Conservation (phyloP, 495 filamentous ascomycete genomes). For the Tuber indicum region DNA sequence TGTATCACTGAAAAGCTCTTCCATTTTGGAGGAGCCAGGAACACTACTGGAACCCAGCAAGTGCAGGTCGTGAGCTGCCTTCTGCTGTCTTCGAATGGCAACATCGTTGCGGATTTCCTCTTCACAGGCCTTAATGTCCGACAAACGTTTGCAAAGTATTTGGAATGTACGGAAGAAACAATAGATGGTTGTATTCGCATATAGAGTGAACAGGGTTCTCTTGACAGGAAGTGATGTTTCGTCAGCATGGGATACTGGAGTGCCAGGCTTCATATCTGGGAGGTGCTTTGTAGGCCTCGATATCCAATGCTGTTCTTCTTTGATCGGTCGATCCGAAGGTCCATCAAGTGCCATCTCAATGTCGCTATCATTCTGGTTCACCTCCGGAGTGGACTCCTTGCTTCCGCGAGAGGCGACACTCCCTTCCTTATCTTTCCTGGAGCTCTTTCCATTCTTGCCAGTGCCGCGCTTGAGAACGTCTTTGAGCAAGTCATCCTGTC, state of each 20-base stretch:
- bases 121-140: slow-evolving; percentile 71
- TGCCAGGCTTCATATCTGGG: slow-evolving; percentile 40
- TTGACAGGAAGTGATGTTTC: slow-evolving; percentile 70
- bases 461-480: slow-evolving; percentile 73
- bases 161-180: slow-evolving; percentile 91
- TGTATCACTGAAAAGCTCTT: slow-evolving; percentile 71
- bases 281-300: slow-evolving; percentile 49
- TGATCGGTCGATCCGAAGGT: slow-evolving; percentile 46
- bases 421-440: slow-evolving; percentile 63
- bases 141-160: slow-evolving; percentile 74
- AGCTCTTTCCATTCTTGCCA: slow-evolving; percentile 57
- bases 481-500: slow-evolving; percentile 58
- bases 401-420: slow-evolving; percentile 58
- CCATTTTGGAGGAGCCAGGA: slow-evolving; percentile 60
- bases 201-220: slow-evolving; percentile 74
- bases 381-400: slow-evolving; percentile 79
- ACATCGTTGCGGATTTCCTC: slow-evolving; percentile 65
- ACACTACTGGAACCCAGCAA: slow-evolving; percentile 43
- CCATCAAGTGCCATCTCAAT: slow-evolving; percentile 54
- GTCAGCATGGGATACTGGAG: slow-evolving; percentile 56
- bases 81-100: slow-evolving; percentile 57
- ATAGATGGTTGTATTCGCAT: slow-evolving; percentile 79
- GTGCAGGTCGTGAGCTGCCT: slow-evolving; percentile 72
- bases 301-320: slow-evolving; percentile 53
- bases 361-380: slow-evolving; percentile 61